Evolutionary conservation across 148 eudicot species (phyloP).

Genomic region (Cornus kousa): DNA sequence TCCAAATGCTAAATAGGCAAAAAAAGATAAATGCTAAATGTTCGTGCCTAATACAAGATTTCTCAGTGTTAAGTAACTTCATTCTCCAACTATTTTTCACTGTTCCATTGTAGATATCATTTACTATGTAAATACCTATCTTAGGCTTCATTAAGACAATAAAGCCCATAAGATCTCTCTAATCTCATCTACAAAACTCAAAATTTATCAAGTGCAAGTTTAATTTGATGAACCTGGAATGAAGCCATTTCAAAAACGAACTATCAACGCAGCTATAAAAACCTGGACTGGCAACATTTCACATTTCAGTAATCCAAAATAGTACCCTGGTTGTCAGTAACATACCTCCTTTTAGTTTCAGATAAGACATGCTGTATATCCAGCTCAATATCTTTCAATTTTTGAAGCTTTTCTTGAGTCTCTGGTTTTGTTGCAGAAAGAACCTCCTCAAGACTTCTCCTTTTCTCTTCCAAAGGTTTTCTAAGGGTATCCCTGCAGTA

Average conservation of each 20-base stretch:
- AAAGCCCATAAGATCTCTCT: not conserved
- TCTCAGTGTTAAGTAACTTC: not conserved
- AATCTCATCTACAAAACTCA: not conserved
- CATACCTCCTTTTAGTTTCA: conserved; percentile 52
- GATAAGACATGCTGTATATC: conserved; percentile 44
- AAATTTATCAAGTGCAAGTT: not conserved
- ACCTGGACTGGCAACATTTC: not conserved
- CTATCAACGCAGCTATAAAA: not conserved
- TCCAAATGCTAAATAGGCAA: not conserved
- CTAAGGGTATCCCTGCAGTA: conserved; percentile 25
- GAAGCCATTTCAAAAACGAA: not conserved
- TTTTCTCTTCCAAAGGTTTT: conserved; percentile 40
- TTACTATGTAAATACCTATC: not conserved
- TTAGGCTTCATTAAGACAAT: not conserved
- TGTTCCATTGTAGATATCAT: not conserved
- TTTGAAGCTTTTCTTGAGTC: conserved; percentile 38
- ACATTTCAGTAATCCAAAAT: not conserved
- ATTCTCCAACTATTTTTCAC: not conserved
- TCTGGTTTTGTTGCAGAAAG: conserved; percentile 28
- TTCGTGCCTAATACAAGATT: not conserved
- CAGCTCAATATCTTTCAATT: conserved; percentile 41
- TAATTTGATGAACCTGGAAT: not conserved
- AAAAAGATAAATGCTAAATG: not conserved
- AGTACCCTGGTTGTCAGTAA: not conserved
- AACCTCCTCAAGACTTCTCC: conserved; percentile 42